These are phyloP conservation scores for Aspergillus sp. DNA, from an alignment of 2,329 filamentous ascomycete genomes.

Conservation along the genomic window DNA sequence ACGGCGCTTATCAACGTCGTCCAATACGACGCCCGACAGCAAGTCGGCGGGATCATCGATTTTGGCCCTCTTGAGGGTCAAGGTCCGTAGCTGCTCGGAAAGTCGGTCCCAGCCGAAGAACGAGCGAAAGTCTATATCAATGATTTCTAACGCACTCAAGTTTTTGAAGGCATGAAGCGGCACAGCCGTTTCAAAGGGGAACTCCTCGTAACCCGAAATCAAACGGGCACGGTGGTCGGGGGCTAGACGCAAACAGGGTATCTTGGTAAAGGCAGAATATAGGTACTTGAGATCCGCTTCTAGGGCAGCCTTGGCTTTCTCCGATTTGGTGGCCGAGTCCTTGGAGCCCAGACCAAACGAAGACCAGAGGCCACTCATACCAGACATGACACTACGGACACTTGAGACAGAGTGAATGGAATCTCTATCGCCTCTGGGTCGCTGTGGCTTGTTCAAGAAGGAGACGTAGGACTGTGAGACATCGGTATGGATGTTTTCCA, in stretches of 20 bases:
- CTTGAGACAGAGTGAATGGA: constrained; percentile 96
- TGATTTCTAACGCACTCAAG: constrained; percentile 85
- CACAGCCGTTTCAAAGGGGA: constrained; percentile 95
- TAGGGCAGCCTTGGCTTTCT: constrained; percentile 81
- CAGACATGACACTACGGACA: constrained; percentile 94
- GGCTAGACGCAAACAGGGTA: constrained; percentile 81
- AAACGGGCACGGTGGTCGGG: constrained; percentile 90
- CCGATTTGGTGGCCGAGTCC: constrained; percentile 74
- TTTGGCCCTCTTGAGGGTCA: constrained; percentile 81
- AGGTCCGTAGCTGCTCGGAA: constrained; percentile 82
- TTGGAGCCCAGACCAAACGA: constrained; percentile 77
- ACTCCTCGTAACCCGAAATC: constrained; percentile 93
- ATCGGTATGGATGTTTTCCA: constrained; percentile 91
- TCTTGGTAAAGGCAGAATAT: constrained; percentile 97
- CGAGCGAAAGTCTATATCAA: constrained; percentile 91
- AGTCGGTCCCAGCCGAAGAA: constrained; percentile 97
- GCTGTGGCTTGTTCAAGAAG: constrained; percentile 79
- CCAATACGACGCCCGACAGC: constrained; percentile 85
- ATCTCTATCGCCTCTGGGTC: constrained; percentile 77
- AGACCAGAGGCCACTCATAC: constrained; percentile 90
- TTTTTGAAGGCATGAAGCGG: constrained; percentile 98
- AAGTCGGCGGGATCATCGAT: constrained; percentile 89
- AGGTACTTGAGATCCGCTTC: constrained; percentile 90
- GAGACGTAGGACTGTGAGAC: constrained; percentile 87
- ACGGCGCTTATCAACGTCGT: constrained; percentile 91